Evolutionary conservation across 306 rosid genomes (phyloP).

Genomic region (Prunus armeniaca): DNA sequence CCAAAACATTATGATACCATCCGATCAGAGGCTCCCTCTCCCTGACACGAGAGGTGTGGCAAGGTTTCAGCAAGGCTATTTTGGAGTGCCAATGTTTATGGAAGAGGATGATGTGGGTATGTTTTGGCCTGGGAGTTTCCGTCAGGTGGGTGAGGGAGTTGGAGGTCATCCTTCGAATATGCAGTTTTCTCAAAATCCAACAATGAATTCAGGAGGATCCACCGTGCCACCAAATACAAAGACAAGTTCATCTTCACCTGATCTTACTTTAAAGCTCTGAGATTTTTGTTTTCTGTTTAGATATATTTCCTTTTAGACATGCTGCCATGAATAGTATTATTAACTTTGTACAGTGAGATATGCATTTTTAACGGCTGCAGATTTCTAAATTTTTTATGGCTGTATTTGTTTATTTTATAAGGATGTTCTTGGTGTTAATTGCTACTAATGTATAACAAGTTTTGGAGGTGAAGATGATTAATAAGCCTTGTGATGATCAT

Average conservation of each 20-base stretch:
- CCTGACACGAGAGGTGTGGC: constrained; percentile 51
- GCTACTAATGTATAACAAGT: constrained; percentile 14
- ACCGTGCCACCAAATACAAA: constrained; percentile 32
- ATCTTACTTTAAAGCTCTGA: constrained; percentile 80
- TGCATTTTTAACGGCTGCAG: constrained; percentile 42
- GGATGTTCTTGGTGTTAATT: constrained; percentile 3
- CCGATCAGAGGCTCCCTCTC: constrained; percentile 33
- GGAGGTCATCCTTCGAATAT: constrained; percentile 21
- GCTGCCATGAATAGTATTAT: constrained; percentile 20
- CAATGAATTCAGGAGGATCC: constrained; percentile 28
- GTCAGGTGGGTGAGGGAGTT: constrained; percentile 46
- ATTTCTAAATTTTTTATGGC: constrained; percentile 16
- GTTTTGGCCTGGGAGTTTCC: constrained; percentile 89
- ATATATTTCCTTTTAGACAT: constrained; percentile 16
- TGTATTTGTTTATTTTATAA: constrained; percentile 15
- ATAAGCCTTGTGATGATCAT: constrained; percentile 9
- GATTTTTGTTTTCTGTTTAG: constrained; percentile 17
- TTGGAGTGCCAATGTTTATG: constrained; percentile 44
- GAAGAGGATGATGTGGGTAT: constrained; percentile 58
- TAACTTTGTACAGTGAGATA: constrained; percentile 55
- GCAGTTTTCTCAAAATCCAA: constrained; percentile 30
- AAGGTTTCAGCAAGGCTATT: constrained; percentile 50
- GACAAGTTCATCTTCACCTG: constrained; percentile 54
- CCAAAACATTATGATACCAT: constrained; percentile 33
- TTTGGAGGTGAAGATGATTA: constrained; percentile 23